Percentiles rank a stretch among this genome's conserved stretches.
These are phyloP conservation scores for Cutaneotrichosporon spelunceum DNA, from an alignment of 1,284 basidiomycete species.

Conservation along the genomic window DNA sequence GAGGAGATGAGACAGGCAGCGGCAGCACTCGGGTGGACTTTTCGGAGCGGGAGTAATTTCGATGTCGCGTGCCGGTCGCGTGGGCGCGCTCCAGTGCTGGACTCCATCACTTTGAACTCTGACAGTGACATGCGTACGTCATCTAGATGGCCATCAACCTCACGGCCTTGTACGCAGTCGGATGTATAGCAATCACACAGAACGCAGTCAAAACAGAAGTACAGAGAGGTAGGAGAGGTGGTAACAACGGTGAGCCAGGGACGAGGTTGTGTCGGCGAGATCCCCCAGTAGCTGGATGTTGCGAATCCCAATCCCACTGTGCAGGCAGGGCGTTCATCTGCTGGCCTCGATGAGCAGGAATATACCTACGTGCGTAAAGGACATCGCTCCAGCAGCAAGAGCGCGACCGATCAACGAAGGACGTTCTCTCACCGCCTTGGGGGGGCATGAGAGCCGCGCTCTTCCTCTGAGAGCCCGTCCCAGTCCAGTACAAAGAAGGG, in stretches of 20 bases:
- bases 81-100: no score
- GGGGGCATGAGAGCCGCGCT: neutral
- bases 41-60: conserved; percentile 3
- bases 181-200: no score
- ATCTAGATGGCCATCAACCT: no score
- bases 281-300: no score
- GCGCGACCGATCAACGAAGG: conserved; percentile 10
- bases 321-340: neutral
- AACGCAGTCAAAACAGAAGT: no score
- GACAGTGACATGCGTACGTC: no score
- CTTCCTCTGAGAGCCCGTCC: conserved; percentile 6
- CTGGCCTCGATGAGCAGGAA: neutral
- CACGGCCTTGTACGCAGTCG: no score
- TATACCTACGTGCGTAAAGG: conserved; percentile 5
- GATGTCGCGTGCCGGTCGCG: neutral
- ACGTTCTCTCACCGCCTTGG: neutral
- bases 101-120: no score
- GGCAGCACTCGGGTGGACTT: neutral
- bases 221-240: no score
- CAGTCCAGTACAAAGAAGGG: neutral
- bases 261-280: no score
- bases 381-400: conserved; percentile 1
- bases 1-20: neutral
- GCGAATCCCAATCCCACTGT: no score
- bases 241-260: no score